Base-by-base conservation (phyloP, 495 filamentous ascomycete genomes). In the Neurospora sp. region DNA sequence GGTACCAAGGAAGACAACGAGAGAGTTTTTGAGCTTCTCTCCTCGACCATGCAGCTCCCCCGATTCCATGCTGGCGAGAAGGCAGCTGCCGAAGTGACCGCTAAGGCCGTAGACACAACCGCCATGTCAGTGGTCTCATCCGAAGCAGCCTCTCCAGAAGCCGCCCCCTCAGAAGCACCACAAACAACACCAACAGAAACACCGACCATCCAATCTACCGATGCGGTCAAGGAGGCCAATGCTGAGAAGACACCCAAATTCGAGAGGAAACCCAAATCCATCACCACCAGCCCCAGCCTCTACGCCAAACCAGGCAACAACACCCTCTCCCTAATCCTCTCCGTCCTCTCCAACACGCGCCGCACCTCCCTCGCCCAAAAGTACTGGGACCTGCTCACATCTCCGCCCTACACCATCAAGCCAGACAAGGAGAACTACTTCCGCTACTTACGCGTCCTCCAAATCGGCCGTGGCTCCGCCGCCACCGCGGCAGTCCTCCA, bases 301-400 rank as follows among this genome's bases (percentile, higher is more conserved):
- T 86, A 86, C 71, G 86, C 91, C 2, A 75, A 75, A 5, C 88
- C 92, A 0, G 85, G 86, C n/a, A 90, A 87, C 73, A 89, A 89
- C 74, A 90, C 90, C 0, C 86, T 98, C 3, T 90, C 90, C 22
- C 76, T 95, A 16, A 77, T 95, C 38, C 75, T 96, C 53, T 81
- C 89, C 69, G 86, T 91, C 7, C 89, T 92, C 72, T 75, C 83
- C 16, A 82, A 83, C 18, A 85, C 89, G 22, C 78, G 84, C 20
- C 81, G 82, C 41, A 85, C 84, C 9, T 79, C 84, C 20, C 75
- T 83, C 0, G 90, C 88, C 14, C 78, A 81, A 38, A 82, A 83
- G 16, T 97, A 98, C 82, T 97, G 93, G 94, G 79, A 89, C 9
- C 76, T 90, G 12, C 82, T 98, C 73, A 93, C 91, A 0, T 65